phyloP scores from a whole-genome alignment of 768 basidiomycete species.

The Panaeolus papilionaceus region DNA sequence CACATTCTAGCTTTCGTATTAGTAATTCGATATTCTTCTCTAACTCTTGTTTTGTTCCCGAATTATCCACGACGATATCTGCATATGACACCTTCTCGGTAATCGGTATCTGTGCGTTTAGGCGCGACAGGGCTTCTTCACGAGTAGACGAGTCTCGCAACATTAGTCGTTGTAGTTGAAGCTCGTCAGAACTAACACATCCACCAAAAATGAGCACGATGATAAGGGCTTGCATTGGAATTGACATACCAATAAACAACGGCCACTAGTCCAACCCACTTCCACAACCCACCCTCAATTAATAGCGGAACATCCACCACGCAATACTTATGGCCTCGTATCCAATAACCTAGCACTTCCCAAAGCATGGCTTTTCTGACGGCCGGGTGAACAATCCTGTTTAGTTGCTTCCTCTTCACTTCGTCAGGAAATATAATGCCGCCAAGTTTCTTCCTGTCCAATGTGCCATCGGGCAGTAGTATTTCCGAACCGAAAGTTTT shows the following conservation, averaged over 20 bases:
- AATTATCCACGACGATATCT: slow-evolving; percentile 89
- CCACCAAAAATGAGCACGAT: no score
- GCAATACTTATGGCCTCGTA: slow-evolving; percentile 77
- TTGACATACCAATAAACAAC: slow-evolving; percentile 88
- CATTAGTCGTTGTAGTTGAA: slow-evolving; percentile 87
- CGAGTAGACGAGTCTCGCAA: slow-evolving; percentile 69
- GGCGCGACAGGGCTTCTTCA: slow-evolving; percentile 74
- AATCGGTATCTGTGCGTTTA: slow-evolving; percentile 84
- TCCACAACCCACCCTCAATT: slow-evolving; percentile 88
- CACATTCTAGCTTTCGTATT: slow-evolving; percentile 47
- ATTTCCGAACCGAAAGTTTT: slow-evolving; percentile 74
- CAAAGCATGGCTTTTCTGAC: slow-evolving; percentile 81
- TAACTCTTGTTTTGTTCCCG: slow-evolving; percentile 74
- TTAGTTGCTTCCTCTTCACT: slow-evolving; percentile 72
- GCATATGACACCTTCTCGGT: slow-evolving; percentile 83
- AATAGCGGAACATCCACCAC: slow-evolving; percentile 92
- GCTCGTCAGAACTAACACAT: slow-evolving; percentile 68
- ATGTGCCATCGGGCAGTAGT: slow-evolving; percentile 67
- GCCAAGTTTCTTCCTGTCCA: slow-evolving; percentile 87
- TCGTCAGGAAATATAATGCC: slow-evolving; percentile 84
- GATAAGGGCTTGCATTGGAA: background rate
- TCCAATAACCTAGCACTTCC: slow-evolving; percentile 73
- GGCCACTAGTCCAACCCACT: slow-evolving; percentile 81
- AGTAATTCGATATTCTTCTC: slow-evolving; percentile 57
- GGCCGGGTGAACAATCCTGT: slow-evolving; percentile 89